These are phyloP conservation scores for Komagataella kurtzmanii DNA, from an alignment of 805 yeast genomes.

Conservation along the genomic window DNA sequence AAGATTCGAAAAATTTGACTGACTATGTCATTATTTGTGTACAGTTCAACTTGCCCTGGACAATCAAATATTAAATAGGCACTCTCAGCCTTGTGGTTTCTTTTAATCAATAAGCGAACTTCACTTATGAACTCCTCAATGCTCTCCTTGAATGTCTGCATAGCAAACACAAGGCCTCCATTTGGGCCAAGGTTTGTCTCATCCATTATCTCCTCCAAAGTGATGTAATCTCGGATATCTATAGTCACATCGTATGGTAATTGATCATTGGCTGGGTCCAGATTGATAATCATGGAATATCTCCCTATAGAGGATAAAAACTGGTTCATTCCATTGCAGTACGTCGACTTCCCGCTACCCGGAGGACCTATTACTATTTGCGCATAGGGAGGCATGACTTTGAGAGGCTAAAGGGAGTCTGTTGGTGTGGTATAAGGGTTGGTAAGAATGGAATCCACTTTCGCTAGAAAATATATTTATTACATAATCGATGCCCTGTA, in stretches of 20 bases:
- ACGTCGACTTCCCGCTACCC: slow-evolving; percentile 94
- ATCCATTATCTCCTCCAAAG: slow-evolving; percentile 46
- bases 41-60: slow-evolving; percentile 94
- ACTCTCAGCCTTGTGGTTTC: slow-evolving; percentile 25
- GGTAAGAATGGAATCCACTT: neutral
- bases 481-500: neutral
- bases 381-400: slow-evolving; percentile 50
- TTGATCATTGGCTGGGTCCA: slow-evolving; percentile 71
- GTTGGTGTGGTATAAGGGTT: neutral
- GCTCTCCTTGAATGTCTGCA: slow-evolving; percentile 50
- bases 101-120: slow-evolving; percentile 37
- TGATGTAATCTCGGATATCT: slow-evolving; percentile 43
- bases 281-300: slow-evolving; percentile 67
- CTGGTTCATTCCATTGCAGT: slow-evolving; percentile 85
- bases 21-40: slow-evolving; percentile 77
- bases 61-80: slow-evolving; percentile 71
- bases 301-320: slow-evolving; percentile 92
- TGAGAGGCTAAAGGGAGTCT: neutral
- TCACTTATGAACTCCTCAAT: slow-evolving; percentile 45
- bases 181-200: slow-evolving; percentile 46
- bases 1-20: slow-evolving; percentile 51
- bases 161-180: slow-evolving; percentile 84
- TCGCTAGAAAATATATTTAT: neutral
- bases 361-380: slow-evolving; percentile 97
- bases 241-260: slow-evolving; percentile 39